These are phyloP conservation scores for Leccinellum luteum DNA, from an alignment of 768 basidiomycete species.

Conservation along the genomic window DNA sequence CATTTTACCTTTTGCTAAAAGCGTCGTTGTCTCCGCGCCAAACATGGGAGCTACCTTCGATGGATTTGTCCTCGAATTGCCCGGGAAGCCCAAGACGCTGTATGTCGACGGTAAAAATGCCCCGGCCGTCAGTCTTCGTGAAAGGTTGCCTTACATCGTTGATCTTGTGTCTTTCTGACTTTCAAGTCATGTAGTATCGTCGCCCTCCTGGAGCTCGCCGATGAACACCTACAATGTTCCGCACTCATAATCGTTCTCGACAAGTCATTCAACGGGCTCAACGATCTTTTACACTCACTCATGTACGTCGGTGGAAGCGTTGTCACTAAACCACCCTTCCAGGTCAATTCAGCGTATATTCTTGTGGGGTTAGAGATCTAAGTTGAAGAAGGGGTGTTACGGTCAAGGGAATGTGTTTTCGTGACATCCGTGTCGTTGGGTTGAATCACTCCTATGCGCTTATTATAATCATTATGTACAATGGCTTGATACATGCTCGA, in stretches of 20 bases:
- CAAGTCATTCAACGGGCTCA: constrained; percentile 65
- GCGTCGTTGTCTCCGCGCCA: constrained; percentile 69
- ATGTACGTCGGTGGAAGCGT: constrained; percentile 92
- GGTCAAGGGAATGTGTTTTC: constrained; percentile 31
- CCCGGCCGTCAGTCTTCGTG: constrained; percentile 72
- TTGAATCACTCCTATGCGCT: constrained; percentile 13
- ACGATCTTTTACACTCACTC: constrained; percentile 78
- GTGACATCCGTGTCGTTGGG: constrained; percentile 23
- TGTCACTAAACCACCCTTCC: constrained; percentile 76
- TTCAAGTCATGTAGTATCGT: constrained; percentile 58
- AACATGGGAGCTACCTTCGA: constrained; percentile 70
- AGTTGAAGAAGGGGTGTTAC: neutral
- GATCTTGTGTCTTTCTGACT: constrained; percentile 3
- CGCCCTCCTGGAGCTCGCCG: constrained; percentile 82
- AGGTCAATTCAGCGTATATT: constrained; percentile 72
- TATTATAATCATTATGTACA: constrained; percentile 14
- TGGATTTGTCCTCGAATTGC: constrained; percentile 74
- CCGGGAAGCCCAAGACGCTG: constrained; percentile 67
- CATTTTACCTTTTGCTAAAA: constrained; percentile 69
- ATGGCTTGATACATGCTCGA: neutral
- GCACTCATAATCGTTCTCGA: constrained; percentile 80
- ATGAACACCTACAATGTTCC: constrained; percentile 76
- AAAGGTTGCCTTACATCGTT: constrained; percentile 54
- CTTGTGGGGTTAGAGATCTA: constrained; percentile 86
- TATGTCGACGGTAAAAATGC: constrained; percentile 86